Evolutionary conservation across 257 asterid genomes (phyloP), one percentile per base, ranked within the genome.

Genomic region (Mentha longifolia): DNA sequence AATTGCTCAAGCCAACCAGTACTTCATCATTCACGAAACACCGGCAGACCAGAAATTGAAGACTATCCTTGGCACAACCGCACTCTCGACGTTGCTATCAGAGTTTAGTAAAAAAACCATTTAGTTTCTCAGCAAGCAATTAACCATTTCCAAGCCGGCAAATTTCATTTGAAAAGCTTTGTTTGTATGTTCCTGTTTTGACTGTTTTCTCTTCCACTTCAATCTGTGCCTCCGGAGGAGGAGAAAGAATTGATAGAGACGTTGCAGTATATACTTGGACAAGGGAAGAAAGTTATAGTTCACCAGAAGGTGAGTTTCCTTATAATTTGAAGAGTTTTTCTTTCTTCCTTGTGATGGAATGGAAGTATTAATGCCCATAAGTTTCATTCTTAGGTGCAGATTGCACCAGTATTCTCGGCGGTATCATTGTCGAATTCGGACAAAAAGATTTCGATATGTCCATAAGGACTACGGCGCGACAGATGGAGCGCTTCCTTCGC

Each of bases 401-500:
- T 88, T 78, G 96, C 76, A 89, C 96, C 43, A 92, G 78, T 85
- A 95, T 95, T 84, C 97, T 95, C 22, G 99, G 99, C 60, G 98
- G 99, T 63, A 83, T 94, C 15, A 83, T 94, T 61, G 91, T 94
- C 67, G 98, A 89, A 79, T 89, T 89, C 31, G 75, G 78, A 0
- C 93, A 88, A 51, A 92, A 89, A 70, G 92, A 92, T 12, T 88
- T 92, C 41, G 98, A 95, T 87, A 88, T 95, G 97, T 92, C 99
- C 16, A 92, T 92, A 74, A 87, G 54, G 94, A 88, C 95, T 3
- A 70, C 96, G 85, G 98, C 98, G n/a, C 91, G 84, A 72, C 98
- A 92, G 95, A 95, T 95, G 99, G 99, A 95, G 84, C 86, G 94
- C 61, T 90, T 92, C 90, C 84, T 92, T 54, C 92, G 95, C 71